A percentile compares a stretch with the other conserved stretches of the same genome.
Conservation (phyloP, 257 asterid species). For the Gentiana straminea region DNA sequence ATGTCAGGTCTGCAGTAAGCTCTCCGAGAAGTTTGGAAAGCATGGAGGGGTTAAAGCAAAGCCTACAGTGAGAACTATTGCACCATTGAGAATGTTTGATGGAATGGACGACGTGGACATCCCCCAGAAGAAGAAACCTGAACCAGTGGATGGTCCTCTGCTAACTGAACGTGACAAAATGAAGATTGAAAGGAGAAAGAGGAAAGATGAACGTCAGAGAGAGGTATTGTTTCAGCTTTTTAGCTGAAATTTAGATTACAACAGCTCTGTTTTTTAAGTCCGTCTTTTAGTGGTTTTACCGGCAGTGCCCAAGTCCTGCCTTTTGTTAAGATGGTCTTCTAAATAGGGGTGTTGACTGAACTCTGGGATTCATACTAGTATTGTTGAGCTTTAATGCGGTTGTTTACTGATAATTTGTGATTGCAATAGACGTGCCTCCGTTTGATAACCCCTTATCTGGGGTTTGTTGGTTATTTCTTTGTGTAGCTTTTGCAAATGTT, state of each 20-base stretch:
- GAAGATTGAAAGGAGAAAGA: slow-evolving; percentile 90
- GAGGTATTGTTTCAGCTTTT: slow-evolving; percentile 41
- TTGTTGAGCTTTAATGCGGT: not conserved
- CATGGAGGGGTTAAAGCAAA: slow-evolving; percentile 79
- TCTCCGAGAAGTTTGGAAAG: slow-evolving; percentile 84
- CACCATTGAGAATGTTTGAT: slow-evolving; percentile 91
- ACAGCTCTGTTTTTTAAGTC: not conserved
- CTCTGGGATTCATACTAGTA: not conserved
- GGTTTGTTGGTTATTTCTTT: slow-evolving; percentile 1
- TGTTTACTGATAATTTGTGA: not conserved
- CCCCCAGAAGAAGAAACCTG: slow-evolving; percentile 80
- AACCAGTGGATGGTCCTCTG: slow-evolving; percentile 94
- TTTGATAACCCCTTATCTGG: not conserved
- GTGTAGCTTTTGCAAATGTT: not conserved
- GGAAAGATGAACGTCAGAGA: slow-evolving; percentile 93
- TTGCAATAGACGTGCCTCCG: not conserved
- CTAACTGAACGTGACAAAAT: slow-evolving; percentile 92
- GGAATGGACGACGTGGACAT: slow-evolving; percentile 91
- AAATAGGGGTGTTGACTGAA: not conserved
- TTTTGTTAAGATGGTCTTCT: not conserved
- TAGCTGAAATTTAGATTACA: not conserved
- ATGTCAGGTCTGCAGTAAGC: slow-evolving; percentile 59
- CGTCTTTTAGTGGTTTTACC: not conserved
- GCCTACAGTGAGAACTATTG: slow-evolving; percentile 76
- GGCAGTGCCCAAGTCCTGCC: no score